Conservation (phyloP, 495 filamentous ascomycete species). For the Aspergillus ostianus region DNA sequence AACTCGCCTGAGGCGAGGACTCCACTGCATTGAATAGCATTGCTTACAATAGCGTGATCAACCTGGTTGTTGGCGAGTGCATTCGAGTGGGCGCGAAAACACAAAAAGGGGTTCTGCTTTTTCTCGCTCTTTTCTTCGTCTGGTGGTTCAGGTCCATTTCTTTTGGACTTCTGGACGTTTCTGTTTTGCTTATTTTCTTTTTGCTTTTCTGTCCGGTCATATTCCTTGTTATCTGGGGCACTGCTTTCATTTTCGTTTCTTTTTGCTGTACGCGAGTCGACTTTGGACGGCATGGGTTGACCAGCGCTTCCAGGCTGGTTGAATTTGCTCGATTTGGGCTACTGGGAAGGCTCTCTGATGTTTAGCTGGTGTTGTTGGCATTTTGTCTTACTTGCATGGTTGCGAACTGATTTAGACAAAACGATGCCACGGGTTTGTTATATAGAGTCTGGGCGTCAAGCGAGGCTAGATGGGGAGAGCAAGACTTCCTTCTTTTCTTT, state of each 20-base stretch:
- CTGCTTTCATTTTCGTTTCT: not conserved
- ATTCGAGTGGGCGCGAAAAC: slow-evolving; percentile 10
- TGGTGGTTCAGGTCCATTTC: not conserved
- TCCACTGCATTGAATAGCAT: slow-evolving; percentile 12
- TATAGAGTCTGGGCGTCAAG: not conserved
- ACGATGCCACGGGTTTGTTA: slow-evolving; percentile 6
- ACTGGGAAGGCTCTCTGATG: slow-evolving; percentile 3
- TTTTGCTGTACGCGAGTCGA: not conserved
- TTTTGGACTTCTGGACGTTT: not conserved
- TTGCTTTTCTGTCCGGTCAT: not conserved
- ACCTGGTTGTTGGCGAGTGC: slow-evolving; percentile 10
- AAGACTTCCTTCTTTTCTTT: not conserved
- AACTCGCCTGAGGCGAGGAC: slow-evolving; percentile 9
- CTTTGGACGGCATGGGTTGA: not conserved
- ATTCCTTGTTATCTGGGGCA: not conserved
- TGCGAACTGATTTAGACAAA: slow-evolving; percentile 6
- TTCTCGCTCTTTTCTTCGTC: slow-evolving; percentile 5
- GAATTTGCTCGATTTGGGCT: not conserved
- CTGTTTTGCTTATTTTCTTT: not conserved
- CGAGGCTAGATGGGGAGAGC: not conserved
- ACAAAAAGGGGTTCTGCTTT: slow-evolving; percentile 4
- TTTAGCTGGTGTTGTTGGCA: slow-evolving; percentile 5
- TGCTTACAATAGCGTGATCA: slow-evolving; percentile 11
- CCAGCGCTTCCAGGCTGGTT: not conserved
- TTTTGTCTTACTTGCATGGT: slow-evolving; percentile 2